phyloP scores from a whole-genome alignment of 495 filamentous ascomycete genomes.

The Tuber calosporum region DNA sequence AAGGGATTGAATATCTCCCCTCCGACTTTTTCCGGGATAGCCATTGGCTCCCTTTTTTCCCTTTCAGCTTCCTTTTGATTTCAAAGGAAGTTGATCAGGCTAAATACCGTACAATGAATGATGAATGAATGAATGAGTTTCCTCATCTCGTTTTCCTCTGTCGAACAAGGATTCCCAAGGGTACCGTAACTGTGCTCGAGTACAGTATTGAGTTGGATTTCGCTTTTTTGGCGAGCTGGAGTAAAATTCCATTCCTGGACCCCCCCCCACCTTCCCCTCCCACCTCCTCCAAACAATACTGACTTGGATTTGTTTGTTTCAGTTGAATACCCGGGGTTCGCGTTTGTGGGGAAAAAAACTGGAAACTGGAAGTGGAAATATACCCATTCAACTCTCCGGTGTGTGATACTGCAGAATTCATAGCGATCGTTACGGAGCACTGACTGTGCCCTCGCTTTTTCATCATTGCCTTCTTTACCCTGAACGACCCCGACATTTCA shows the following conservation, averaged over 20 bases:
- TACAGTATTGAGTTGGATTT: constrained; percentile 10
- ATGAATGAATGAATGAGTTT: too few relatives aligned
- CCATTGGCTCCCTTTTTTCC: constrained; percentile 4
- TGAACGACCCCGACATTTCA: neutral
- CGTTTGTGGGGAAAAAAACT: constrained; percentile 26
- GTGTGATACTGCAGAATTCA: neutral
- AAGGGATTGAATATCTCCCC: neutral
- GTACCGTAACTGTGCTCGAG: too few relatives aligned
- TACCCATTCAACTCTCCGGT: neutral
- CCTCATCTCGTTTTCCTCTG: constrained; percentile 26
- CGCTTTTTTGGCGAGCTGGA: constrained; percentile 18
- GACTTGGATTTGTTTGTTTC: neutral
- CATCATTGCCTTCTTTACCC: neutral
- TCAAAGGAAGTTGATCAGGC: neutral
- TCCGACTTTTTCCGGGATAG: constrained; percentile 34
- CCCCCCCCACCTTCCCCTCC: constrained; percentile 15
- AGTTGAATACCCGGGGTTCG: constrained; percentile 23
- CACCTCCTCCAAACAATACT: neutral
- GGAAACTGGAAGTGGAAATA: neutral
- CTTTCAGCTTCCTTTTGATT: constrained; percentile 26
- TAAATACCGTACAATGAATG: too few relatives aligned
- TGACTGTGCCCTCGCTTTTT: neutral
- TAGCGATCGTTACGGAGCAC: neutral
- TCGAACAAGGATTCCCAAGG: constrained; percentile 1
- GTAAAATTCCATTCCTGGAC: constrained; percentile 7